Evolutionary conservation across 208 protist genomes (phyloP).

Genomic region (Novymonas esmeraldas): DNA sequence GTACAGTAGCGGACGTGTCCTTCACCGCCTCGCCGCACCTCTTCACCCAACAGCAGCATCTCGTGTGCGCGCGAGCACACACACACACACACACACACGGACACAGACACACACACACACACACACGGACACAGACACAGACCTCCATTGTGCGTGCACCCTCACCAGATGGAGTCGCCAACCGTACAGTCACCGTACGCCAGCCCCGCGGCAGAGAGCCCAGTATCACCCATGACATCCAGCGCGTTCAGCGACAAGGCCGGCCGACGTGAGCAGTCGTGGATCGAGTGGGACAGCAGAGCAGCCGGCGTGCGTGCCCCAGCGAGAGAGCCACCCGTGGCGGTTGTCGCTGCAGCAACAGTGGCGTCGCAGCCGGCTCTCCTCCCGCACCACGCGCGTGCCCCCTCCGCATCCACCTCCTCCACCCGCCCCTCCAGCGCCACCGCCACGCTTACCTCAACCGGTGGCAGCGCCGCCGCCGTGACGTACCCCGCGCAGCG

Average conservation of each 20-base stretch:
- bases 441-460: background rate
- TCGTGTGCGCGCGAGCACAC: background rate
- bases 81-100: background rate
- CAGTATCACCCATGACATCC: background rate
- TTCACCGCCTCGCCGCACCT: too few species aligned
- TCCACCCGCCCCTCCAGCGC: background rate
- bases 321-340: too few species aligned
- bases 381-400: background rate
- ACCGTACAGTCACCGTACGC: background rate
- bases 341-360: background rate
- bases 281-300: background rate
- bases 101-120: background rate
- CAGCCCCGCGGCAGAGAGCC: background rate
- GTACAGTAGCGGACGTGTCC: too few species aligned
- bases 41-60: too few species aligned
- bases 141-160: background rate
- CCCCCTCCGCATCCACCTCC: background rate
- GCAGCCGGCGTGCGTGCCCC: background rate
- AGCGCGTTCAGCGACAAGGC: background rate
- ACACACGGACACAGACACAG: background rate
- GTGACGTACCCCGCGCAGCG: constrained; percentile 8
- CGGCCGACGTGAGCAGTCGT: background rate
- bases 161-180: background rate
- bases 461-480: background rate
- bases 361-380: background rate